A percentile compares a stretch with the other conserved stretches of the same genome.
Evolutionary conservation across 352 stramenopile species (phyloP).

Genomic region (Pythium biforme): DNA sequence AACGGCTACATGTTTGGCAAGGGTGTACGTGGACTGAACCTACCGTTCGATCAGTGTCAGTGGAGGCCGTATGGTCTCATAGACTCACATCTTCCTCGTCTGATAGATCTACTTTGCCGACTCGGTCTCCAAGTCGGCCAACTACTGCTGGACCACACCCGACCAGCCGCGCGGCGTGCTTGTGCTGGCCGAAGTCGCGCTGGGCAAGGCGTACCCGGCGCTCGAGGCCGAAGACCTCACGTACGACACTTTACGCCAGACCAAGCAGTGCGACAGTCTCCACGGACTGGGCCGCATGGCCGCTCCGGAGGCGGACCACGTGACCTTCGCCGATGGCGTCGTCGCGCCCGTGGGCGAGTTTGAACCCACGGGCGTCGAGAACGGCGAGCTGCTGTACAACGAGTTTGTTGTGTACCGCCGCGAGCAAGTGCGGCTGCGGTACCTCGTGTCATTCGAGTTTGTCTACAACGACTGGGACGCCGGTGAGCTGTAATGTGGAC

Average conservation of each 20-base stretch:
- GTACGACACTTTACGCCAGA: constrained; percentile 42
- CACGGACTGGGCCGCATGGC: constrained; percentile 60
- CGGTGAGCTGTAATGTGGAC: constrained; percentile 8
- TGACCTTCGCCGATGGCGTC: constrained; percentile 49
- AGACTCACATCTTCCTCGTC: not conserved
- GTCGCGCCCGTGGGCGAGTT: constrained; percentile 60
- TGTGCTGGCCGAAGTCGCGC: constrained; percentile 61
- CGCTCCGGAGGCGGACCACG: constrained; percentile 37
- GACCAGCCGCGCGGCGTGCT: constrained; percentile 62
- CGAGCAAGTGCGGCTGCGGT: constrained; percentile 65
- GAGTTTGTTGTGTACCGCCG: constrained; percentile 74
- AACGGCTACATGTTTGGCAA: constrained; percentile 88
- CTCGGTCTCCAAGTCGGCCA: constrained; percentile 73
- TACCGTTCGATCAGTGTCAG: not conserved
- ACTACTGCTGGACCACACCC: constrained; percentile 77
- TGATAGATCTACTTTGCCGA: constrained; percentile 85
- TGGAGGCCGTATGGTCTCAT: not conserved
- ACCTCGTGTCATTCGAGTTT: constrained; percentile 58
- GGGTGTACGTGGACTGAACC: constrained; percentile 44
- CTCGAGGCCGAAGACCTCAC: constrained; percentile 53
- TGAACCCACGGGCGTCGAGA: constrained; percentile 38
- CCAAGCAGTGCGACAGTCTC: constrained; percentile 45
- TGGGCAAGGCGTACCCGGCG: constrained; percentile 47
- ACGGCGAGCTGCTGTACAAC: constrained; percentile 65
- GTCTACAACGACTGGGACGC: constrained; percentile 35